These are phyloP conservation scores for Tricholoma sp. DNA, from an alignment of 768 basidiomycete species.

Conservation along the genomic window DNA sequence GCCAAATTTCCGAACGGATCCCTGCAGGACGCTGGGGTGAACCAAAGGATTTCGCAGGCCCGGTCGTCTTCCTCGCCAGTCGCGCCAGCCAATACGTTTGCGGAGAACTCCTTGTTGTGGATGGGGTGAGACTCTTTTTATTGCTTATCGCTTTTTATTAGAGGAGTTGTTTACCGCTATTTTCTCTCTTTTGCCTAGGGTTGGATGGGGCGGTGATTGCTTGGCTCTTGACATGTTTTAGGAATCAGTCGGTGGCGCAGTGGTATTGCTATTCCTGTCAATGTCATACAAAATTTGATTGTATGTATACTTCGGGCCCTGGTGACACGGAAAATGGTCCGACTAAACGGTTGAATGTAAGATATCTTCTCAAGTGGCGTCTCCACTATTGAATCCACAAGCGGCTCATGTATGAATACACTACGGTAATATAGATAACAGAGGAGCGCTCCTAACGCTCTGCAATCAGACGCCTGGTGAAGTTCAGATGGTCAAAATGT, in stretches of 20 bases:
- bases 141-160: constrained; percentile 7
- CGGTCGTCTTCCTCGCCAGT: constrained; percentile 65
- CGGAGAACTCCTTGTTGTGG: constrained; percentile 66
- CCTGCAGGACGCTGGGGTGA: constrained; percentile 69
- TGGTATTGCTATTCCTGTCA: background rate
- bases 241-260: background rate
- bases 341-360: background rate
- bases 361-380: background rate
- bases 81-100: constrained; percentile 66
- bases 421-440: background rate
- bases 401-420: background rate
- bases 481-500: background rate
- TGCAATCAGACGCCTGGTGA: background rate
- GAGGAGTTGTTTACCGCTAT: constrained; percentile 15
- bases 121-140: constrained; percentile 43
- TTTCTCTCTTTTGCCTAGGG: constrained; percentile 34
- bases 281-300: background rate
- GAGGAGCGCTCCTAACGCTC: background rate
- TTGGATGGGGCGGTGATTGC: constrained; percentile 53
- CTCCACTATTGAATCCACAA: background rate
- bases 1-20: constrained; percentile 72
- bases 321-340: background rate
- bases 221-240: background rate
- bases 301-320: background rate
- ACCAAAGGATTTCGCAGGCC: constrained; percentile 71